Evolutionary conservation across 164 flowering plant species (phyloP).

Genomic region (Annona squamosa): DNA sequence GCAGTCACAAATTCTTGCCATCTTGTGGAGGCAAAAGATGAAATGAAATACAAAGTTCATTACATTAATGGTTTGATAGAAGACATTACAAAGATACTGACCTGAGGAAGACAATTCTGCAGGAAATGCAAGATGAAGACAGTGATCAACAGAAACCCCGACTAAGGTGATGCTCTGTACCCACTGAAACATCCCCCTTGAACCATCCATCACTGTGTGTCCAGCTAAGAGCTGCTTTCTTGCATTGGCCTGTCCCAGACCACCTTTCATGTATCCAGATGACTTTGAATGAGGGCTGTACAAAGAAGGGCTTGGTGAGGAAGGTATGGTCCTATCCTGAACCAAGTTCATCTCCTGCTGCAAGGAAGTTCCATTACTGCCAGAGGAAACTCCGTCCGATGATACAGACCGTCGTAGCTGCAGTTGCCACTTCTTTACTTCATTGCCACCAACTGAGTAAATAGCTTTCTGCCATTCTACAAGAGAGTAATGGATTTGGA

Average conservation of each 20-base stretch:
- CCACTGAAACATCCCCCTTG: slow-evolving; percentile 85
- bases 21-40: neutral
- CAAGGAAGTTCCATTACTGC: slow-evolving; percentile 66
- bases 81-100: slow-evolving; percentile 15
- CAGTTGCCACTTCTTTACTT: slow-evolving; percentile 86
- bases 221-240: slow-evolving; percentile 71
- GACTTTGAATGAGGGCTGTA: slow-evolving; percentile 67
- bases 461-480: slow-evolving; percentile 99
- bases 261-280: slow-evolving; percentile 66
- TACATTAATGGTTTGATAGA: neutral
- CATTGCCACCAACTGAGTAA: slow-evolving; percentile 78
- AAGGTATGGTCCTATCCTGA: slow-evolving; percentile 76
- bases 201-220: slow-evolving; percentile 45
- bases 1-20: no score
- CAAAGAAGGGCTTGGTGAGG: slow-evolving; percentile 68
- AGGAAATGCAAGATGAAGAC: slow-evolving; percentile 59
- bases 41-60: neutral
- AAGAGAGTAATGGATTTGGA: slow-evolving; percentile 7
- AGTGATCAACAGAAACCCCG: slow-evolving; percentile 69
- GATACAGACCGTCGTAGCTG: slow-evolving; percentile 68
- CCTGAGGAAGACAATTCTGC: slow-evolving; percentile 64
- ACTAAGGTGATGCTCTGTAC: slow-evolving; percentile 88
- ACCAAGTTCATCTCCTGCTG: slow-evolving; percentile 78
- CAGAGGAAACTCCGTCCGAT: slow-evolving; percentile 55
- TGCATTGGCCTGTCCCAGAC: slow-evolving; percentile 54